Conservation (phyloP, 208 protist genomes). For the Leishmania gerbilli region DNA sequence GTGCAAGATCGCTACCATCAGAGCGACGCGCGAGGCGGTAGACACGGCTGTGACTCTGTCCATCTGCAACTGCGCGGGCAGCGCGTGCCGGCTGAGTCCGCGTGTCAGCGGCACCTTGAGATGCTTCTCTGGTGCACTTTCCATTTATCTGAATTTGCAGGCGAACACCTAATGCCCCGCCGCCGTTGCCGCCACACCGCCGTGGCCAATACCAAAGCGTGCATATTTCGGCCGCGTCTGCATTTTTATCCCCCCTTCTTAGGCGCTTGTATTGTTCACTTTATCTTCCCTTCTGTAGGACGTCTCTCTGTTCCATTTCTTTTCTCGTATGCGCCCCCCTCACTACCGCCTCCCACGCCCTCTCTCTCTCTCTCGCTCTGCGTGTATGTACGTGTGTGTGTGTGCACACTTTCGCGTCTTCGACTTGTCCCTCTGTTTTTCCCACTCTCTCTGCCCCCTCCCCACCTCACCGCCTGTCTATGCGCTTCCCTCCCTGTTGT, state of each 20-base stretch:
- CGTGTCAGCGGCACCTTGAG: conserved; percentile 24
- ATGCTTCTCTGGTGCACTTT: conserved; percentile 48
- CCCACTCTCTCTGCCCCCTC: not conserved
- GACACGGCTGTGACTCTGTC: conserved; percentile 41
- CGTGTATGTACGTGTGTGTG: not conserved
- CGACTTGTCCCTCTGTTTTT: not conserved
- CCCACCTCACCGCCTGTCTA: not conserved
- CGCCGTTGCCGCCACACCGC: not conserved
- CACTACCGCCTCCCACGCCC: not conserved
- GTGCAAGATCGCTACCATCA: conserved; percentile 23
- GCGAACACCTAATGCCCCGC: conserved; percentile 14
- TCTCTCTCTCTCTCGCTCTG: not conserved
- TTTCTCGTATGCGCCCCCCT: not conserved
- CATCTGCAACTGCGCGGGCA: conserved; percentile 10
- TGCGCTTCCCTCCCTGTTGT: not conserved
- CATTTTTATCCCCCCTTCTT: not conserved
- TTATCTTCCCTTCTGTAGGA: not conserved
- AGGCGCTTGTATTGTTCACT: not conserved
- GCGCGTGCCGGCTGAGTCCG: conserved; percentile 8
- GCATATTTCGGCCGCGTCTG: not conserved
- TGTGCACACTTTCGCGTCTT: not conserved
- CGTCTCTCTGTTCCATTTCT: not conserved
- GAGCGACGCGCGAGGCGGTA: conserved; percentile 32
- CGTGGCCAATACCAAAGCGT: too few relatives aligned
- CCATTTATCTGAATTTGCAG: conserved; percentile 38